Conservation (phyloP, 495 filamentous ascomycete species). For the Cercophora sp. region DNA sequence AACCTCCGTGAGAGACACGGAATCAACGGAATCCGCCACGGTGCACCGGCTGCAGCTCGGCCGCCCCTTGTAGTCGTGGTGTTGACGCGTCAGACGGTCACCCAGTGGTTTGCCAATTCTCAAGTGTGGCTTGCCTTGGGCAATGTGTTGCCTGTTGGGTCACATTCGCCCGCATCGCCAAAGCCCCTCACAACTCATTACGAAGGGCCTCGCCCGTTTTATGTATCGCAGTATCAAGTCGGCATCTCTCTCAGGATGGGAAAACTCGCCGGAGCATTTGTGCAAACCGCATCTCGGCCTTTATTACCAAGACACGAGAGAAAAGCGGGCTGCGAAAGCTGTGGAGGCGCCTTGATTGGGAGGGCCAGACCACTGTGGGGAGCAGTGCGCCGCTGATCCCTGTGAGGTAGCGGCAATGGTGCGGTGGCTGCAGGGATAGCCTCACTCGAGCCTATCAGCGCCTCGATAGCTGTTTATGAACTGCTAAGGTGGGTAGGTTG, state of each 20-base stretch:
- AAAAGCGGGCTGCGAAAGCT: no score
- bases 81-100: background rate
- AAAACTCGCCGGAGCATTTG: no score
- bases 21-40: constrained; percentile 3
- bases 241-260: no score
- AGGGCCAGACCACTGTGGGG: background rate
- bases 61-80: background rate
- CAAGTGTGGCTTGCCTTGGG: background rate
- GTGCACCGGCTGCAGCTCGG: background rate
- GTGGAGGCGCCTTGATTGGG: constrained; percentile 3
- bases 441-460: constrained; percentile 13
- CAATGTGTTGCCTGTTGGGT: background rate
- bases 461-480: constrained; percentile 6
- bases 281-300: no score
- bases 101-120: background rate
- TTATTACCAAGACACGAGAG: no score
- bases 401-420: constrained; percentile 1
- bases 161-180: background rate
- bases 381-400: constrained; percentile 4
- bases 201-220: no score
- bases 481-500: background rate
- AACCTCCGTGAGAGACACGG: background rate
- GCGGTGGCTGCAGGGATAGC: constrained; percentile 12
- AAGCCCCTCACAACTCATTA: no score
- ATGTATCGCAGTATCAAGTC: no score